phyloP scores from a whole-genome alignment of 192 early-diverging fungal species.

The Gryganskiella cystojenkinii region DNA sequence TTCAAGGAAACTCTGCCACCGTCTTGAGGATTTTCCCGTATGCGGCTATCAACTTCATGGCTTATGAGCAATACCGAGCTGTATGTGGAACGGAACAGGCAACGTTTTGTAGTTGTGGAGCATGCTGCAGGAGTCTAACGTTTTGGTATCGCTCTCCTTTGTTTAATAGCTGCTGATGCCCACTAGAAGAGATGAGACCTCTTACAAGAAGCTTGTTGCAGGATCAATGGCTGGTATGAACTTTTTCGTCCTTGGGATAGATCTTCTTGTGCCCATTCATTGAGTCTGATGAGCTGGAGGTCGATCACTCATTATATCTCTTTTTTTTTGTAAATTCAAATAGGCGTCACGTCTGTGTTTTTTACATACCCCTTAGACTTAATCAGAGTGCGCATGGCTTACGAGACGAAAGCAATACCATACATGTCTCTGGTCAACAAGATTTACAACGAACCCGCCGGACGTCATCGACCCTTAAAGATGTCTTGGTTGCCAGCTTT shows the following conservation, averaged over 20 bases:
- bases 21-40: slow-evolving; percentile 96
- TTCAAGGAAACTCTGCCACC: slow-evolving; percentile 96
- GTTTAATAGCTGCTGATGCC: slow-evolving; percentile 71
- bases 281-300: neutral
- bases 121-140: too few relatives aligned
- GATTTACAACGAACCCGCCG: slow-evolving; percentile 85
- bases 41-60: slow-evolving; percentile 96
- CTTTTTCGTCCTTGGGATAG: neutral
- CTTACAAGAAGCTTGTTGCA: slow-evolving; percentile 78
- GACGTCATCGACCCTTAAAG: slow-evolving; percentile 42
- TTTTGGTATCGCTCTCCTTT: too few relatives aligned
- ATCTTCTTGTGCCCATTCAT: neutral
- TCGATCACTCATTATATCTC: too few relatives aligned
- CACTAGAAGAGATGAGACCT: slow-evolving; percentile 68
- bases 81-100: too few relatives aligned
- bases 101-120: too few relatives aligned
- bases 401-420: slow-evolving; percentile 66
- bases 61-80: slow-evolving; percentile 88
- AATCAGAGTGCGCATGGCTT: slow-evolving; percentile 93
- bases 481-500: slow-evolving; percentile 20
- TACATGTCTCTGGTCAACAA: slow-evolving; percentile 51
- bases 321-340: neutral
- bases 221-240: slow-evolving; percentile 74
- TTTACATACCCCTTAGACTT: slow-evolving; percentile 96
- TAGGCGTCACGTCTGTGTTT: slow-evolving; percentile 88